Conservation (phyloP, 2,329 filamentous ascomycete genomes). For the Trichoderma cornu-damae region DNA sequence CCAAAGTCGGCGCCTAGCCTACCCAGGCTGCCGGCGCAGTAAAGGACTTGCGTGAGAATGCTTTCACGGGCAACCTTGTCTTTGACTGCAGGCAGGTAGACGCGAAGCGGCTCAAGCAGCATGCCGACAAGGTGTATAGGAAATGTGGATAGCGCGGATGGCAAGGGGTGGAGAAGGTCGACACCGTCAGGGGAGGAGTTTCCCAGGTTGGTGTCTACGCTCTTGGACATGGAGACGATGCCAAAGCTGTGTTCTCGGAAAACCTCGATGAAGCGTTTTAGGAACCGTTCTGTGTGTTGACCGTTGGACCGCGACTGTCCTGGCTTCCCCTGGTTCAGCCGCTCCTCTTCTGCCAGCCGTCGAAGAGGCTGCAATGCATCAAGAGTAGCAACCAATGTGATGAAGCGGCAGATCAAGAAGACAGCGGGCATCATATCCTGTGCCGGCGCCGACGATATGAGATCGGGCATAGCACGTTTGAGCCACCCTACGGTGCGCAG, state of each 20-base stretch:
- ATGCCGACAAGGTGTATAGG: slow-evolving; percentile 77
- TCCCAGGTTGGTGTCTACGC: slow-evolving; percentile 54
- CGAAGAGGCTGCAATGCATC: slow-evolving; percentile 78
- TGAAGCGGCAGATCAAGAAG: slow-evolving; percentile 80
- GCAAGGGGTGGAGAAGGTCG: slow-evolving; percentile 53
- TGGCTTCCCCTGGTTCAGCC: slow-evolving; percentile 41
- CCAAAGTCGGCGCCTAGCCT: slow-evolving; percentile 90
- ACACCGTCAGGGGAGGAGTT: slow-evolving; percentile 20
- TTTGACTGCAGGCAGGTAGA: slow-evolving; percentile 74
- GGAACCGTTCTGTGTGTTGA: slow-evolving; percentile 87
- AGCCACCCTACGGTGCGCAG: slow-evolving; percentile 91
- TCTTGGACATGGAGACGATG: slow-evolving; percentile 90
- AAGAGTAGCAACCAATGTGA: slow-evolving; percentile 72
- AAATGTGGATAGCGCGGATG: slow-evolving; percentile 76
- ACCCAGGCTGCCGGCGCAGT: slow-evolving; percentile 86
- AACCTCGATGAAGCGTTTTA: slow-evolving; percentile 95
- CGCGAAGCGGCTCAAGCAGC: slow-evolving; percentile 67
- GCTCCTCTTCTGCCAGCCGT: slow-evolving; percentile 86
- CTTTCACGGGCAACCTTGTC: slow-evolving; percentile 80
- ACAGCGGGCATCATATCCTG: slow-evolving; percentile 74
- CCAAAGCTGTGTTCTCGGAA: slow-evolving; percentile 97
- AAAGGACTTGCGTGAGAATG: slow-evolving; percentile 84
- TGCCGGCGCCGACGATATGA: slow-evolving; percentile 38
- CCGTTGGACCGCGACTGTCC: slow-evolving; percentile 58
- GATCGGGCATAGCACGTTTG: slow-evolving; percentile 76